Percentiles rank a stretch among this genome's conserved stretches.
phyloP scores from a whole-genome alignment of 768 basidiomycete species.

The Auriscalpium microsporum region DNA sequence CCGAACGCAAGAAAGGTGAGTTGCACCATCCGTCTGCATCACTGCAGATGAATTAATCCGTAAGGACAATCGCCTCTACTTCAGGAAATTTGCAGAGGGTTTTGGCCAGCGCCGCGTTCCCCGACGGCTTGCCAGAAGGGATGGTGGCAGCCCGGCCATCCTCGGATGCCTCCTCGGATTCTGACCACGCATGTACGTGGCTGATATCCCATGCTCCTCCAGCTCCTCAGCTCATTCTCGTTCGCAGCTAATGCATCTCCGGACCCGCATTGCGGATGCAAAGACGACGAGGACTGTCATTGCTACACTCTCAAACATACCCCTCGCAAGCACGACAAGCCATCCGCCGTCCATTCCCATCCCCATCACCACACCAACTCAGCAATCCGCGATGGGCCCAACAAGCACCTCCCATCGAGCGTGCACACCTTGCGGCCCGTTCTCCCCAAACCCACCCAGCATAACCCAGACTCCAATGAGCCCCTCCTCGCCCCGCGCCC shows the following conservation, averaged over 20 bases:
- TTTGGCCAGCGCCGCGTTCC: slow-evolving; percentile 69
- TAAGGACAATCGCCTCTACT: slow-evolving; percentile 26
- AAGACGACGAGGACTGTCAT: slow-evolving; percentile 4
- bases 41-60: slow-evolving; percentile 18
- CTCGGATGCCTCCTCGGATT: slow-evolving; percentile 48
- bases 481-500: slow-evolving; percentile 19
- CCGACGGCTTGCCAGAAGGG: slow-evolving; percentile 66
- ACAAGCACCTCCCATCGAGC: slow-evolving; percentile 1
- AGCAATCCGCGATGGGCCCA: neutral
- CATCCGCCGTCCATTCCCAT: neutral
- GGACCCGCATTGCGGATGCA: slow-evolving; percentile 30
- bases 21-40: slow-evolving; percentile 17
- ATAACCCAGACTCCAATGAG: slow-evolving; percentile 27
- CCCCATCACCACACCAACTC: neutral
- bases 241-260: neutral
- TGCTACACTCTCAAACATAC: slow-evolving; percentile 6
- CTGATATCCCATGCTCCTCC: neutral
- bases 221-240: neutral
- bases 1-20: slow-evolving; percentile 54
- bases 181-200: slow-evolving; percentile 40
- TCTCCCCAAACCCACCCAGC: slow-evolving; percentile 45
- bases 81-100: slow-evolving; percentile 44
- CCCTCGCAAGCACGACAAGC: slow-evolving; percentile 2
- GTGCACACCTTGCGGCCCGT: slow-evolving; percentile 46
- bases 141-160: slow-evolving; percentile 39